Base-by-base conservation (phyloP, 2,329 filamentous ascomycete species). In the Decorospora gaudefroyi region DNA sequence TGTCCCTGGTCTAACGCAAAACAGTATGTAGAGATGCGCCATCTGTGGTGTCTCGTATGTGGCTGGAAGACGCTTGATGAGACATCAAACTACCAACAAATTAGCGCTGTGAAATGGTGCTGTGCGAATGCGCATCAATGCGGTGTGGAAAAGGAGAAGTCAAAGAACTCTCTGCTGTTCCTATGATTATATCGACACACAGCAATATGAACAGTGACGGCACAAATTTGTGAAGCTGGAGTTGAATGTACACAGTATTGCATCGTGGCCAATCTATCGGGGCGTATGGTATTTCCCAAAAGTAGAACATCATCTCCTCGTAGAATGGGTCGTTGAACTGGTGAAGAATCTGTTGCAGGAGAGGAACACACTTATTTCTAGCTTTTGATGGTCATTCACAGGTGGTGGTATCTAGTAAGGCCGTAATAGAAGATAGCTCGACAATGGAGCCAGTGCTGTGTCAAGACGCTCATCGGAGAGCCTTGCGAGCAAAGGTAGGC, bases 401-500 rank as follows among this genome's bases (percentile, higher is more conserved):
- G 56, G 47, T 56, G 49, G 55, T 68, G 64, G 64, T 68, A 67
- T 68, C 60, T 67, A 62, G 29, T 57, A 35, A 52, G 25, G 28
- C 55, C 42, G 52, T 60, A 53, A 49, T 42, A 22, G 33, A 49
- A 48, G 41, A 52, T 47, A 51, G 46, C 32, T 31, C 31, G 9
- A 26, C 27, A 36, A 11, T n/a, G n/a, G n/a, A n/a, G n/a, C n/a
- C n/a, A n/a, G n/a, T n/a, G n/a, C n/a, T n/a, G n/a, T n/a, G 43
- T 25, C 16, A 39, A n/a, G 31, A 27, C 45, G 22, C 56, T 59
- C 63, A 77, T 59, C 68, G 72, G 61, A 85, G 71, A 49, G 78
- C 80, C 81, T 92, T 86, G 72, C 89, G 84, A 46, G 92, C 92
- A 73, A 97, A 99, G 70, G 83, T 96, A 52, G 93, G 93, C 70